phyloP scores from a whole-genome alignment of 805 yeast genomes.

The Metschnikowia hibisci region DNA sequence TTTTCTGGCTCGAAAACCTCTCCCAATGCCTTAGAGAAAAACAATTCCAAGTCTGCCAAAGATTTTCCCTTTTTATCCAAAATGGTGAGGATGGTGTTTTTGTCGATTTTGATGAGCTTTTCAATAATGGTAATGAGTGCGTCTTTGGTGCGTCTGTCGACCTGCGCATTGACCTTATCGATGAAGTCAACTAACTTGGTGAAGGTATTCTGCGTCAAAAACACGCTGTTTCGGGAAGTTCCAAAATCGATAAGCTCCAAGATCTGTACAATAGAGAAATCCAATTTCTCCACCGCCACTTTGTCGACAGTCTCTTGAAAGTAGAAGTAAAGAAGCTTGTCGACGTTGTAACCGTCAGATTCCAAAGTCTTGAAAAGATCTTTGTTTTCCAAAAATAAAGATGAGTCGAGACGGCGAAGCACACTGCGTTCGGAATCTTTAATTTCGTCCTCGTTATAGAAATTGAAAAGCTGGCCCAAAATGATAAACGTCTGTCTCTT shows the following conservation, averaged over 20 bases:
- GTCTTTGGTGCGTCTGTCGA: conserved; percentile 3
- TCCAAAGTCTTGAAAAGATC: conserved; percentile 13
- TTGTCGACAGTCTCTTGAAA: conserved; percentile 24
- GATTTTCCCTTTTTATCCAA: conserved; percentile 20
- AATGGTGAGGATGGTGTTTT: conserved; percentile 18
- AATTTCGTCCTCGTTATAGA: conserved; percentile 17
- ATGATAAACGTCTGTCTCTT: conserved; percentile 35
- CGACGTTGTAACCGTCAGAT: conserved; percentile 26
- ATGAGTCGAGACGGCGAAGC: conserved; percentile 15
- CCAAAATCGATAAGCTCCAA: conserved; percentile 23
- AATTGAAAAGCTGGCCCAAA: conserved; percentile 40
- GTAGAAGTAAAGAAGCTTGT: conserved; percentile 30
- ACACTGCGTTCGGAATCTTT: conserved; percentile 9
- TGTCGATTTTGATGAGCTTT: conserved; percentile 19
- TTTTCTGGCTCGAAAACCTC: conserved; percentile 11
- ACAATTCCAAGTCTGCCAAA: conserved; percentile 45
- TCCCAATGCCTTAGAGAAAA: conserved; percentile 59
- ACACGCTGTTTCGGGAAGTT: conserved; percentile 7
- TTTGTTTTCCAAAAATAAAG: conserved; percentile 7
- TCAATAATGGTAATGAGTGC: conserved; percentile 17
- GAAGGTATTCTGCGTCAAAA: conserved; percentile 17
- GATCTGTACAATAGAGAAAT: conserved; percentile 18
- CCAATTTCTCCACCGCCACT: conserved; percentile 13
- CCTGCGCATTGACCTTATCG: conserved; percentile 17
- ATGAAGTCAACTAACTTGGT: conserved; percentile 9